phyloP scores from a whole-genome alignment of 164 flowering plant genomes.

The Kingdonia uniflora region DNA sequence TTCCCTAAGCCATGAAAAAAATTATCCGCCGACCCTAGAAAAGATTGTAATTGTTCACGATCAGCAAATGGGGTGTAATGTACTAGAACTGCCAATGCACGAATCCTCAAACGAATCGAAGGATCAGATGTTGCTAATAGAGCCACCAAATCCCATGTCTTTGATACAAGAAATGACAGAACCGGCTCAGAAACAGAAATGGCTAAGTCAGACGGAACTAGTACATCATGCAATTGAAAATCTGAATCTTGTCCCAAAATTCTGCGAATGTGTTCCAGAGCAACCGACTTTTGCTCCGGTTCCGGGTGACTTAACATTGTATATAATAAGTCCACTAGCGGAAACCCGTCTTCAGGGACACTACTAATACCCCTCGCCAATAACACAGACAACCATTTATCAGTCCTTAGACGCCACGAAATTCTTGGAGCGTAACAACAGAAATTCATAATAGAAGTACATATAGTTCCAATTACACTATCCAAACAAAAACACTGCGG shows the following conservation, averaged over 20 bases:
- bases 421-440: conserved; percentile 59
- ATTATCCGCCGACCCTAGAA: conserved; percentile 56
- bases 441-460: conserved; percentile 47
- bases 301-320: conserved; percentile 63
- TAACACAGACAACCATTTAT: conserved; percentile 61
- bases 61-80: conserved; percentile 52
- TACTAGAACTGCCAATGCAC: conserved; percentile 54
- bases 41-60: conserved; percentile 46
- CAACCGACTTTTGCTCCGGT: conserved; percentile 75
- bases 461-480: conserved; percentile 34
- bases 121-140: conserved; percentile 56
- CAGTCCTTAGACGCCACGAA: conserved; percentile 64
- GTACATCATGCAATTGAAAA: conserved; percentile 17
- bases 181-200: conserved; percentile 31
- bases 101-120: conserved; percentile 43
- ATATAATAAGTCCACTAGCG: conserved; percentile 46
- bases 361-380: conserved; percentile 36
- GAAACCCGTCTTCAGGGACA: conserved; percentile 27
- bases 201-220: conserved; percentile 18
- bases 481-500: conserved; percentile 40
- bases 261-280: conserved; percentile 51
- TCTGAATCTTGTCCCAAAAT: conserved; percentile 42
- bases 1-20: conserved; percentile 46
- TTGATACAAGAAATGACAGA: conserved; percentile 40
- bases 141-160: conserved; percentile 71